Conservation (phyloP, 75 land plant genomes). For the Isoetes taiwanensis region DNA sequence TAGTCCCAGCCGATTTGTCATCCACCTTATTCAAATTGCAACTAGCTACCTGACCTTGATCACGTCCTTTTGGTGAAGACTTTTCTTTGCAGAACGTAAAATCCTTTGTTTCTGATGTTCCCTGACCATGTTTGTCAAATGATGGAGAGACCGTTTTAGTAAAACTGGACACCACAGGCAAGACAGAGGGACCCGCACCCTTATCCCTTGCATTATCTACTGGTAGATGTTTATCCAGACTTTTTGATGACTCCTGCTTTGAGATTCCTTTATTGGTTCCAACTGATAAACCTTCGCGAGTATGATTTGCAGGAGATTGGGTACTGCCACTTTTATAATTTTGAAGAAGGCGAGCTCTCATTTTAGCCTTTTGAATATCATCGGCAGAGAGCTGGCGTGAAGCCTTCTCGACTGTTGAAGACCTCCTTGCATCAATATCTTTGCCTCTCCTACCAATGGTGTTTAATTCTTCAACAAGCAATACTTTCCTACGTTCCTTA, state of each 20-base stretch:
- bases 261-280: no score
- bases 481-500: slow-evolving; percentile 63
- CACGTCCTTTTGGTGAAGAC: no score
- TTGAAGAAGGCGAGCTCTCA: slow-evolving; percentile 57
- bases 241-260: not conserved
- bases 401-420: slow-evolving; percentile 17
- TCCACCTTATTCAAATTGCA: no score
- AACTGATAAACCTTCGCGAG: not conserved
- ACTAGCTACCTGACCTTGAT: no score
- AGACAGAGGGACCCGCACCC: no score
- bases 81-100: no score
- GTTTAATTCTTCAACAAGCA: slow-evolving; percentile 60
- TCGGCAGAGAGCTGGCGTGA: slow-evolving; percentile 86
- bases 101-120: no score
- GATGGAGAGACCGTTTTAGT: no score
- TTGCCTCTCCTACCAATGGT: slow-evolving; percentile 24
- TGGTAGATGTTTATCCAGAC: slow-evolving; percentile 10
- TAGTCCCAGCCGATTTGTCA: no score
- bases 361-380: slow-evolving; percentile 92
- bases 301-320: not conserved
- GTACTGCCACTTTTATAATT: slow-evolving; percentile 10
- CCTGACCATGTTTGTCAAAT: no score
- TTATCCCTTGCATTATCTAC: slow-evolving; percentile 17
- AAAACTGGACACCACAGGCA: no score
- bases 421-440: slow-evolving; percentile 21